Base-by-base conservation (phyloP, 768 basidiomycete genomes). In the Pleurotus tuber-regium region DNA sequence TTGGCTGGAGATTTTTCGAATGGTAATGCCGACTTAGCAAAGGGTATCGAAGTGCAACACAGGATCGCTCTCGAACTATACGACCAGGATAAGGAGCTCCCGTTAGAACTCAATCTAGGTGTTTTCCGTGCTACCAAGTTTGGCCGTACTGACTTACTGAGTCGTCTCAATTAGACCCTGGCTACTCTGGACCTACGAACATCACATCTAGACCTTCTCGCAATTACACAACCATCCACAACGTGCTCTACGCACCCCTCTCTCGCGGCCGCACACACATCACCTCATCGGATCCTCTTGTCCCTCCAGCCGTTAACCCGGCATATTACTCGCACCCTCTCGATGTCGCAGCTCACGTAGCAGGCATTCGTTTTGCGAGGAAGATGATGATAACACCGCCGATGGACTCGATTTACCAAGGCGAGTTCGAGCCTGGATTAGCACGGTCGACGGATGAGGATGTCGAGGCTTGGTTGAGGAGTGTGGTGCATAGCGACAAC, bases 261-360 rank as follows among this genome's bases (percentile, higher is more conserved):
- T 73, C 75, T 19, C 70, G 77, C 19, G 80, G 80, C 9, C 66
- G 67, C 5, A 69, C 78, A 19, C 69, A 75, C 40, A 74, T 80
- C 54, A 70, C 63, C n/a, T 75, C 75, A 4, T 66, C 71, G 4
- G 59, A 71, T 59, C 66, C 74, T 2, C 70, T 70, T 54, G 60
- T 62, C 16, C 55, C 66, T 21, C 78, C 82, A 0, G 59, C 64
- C 2, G 77, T 82, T 55, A 74, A 83, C 58, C 78, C 80, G 0
- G 73, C 74, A 39, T 82, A 72, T 50, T 69, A 69, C 54, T 50
- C 65, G 0, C 67, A 70, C 43, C 63, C 66, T 1, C 41, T 66
- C n/a, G 71, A 72, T 52, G 50, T 66, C 10, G 58, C 63, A 1
- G 53, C 66, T 4, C 65, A 71, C 16, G 61, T 68, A 11, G 65